Base-by-base conservation (phyloP, 306 rosid species). In the Castanea crenata region DNA sequence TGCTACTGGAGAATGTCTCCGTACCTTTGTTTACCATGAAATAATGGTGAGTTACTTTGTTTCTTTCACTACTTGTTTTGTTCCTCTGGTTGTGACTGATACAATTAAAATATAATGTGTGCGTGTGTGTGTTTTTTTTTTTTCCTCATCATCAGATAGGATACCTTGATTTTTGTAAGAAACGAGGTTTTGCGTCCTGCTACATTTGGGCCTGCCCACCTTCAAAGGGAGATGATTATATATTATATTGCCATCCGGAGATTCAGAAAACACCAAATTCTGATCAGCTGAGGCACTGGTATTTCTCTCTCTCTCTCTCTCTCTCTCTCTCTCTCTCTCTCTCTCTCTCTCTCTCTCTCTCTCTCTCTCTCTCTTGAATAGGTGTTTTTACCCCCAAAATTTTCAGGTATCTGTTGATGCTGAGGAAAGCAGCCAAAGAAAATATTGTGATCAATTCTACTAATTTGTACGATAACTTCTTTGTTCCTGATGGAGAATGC, bases 1-100 rank as follows among this genome's bases (percentile, higher is more conserved):
- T 4, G 23, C n/a, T 31, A 68, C 70, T 21, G 90, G 90, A 79
- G 94, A 87, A 84, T 86, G 94, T 73, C 92, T 91, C 65, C 92
- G 97, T 10, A 91, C 94, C 10, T 84, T 91, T 35, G 91, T 88
- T 78, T 93, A 91, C 74, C 97, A 93, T 63, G 94, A 93, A 82
- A 82, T 92, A 71, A 18, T 92, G 90, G 94, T 90, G 81, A 19
- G 75, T 68, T 67, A 67, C 20, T 76, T 73, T 3, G 52, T 58
- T 61, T 51, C 3, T 27, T 67, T 57, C 64, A 21, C 71, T 31
- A 23, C 32, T 62, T 57, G 4, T 65, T 67, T 76, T 8, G 72
- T 74, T 5, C 56, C 0, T 63, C 1, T 44, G 59, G 57, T 29
- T 38, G n/a, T 19, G 32, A 63, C 19, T 32, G 29, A 14, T n/a